A percentile compares a stretch with the other conserved stretches of the same genome.
Conservation (phyloP, 768 basidiomycete species). For the Gymnopilus junonius region DNA sequence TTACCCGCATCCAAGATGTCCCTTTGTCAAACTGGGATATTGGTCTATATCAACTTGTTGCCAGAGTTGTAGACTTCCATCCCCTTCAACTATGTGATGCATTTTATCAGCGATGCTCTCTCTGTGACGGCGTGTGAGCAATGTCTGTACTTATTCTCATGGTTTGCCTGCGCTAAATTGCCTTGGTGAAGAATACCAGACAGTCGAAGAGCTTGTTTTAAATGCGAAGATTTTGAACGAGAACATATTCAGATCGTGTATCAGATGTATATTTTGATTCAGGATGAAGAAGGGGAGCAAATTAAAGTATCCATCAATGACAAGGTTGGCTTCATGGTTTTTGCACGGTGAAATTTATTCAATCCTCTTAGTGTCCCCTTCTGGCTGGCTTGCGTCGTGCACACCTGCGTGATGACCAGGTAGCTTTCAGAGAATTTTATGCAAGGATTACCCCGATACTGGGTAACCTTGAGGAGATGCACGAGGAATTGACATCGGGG, state of each 20-base stretch:
- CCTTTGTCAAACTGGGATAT: conserved; percentile 34
- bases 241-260: conserved; percentile 53
- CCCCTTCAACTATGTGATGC: conserved; percentile 55
- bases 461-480: conserved; percentile 49
- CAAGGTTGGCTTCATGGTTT: conserved; percentile 33
- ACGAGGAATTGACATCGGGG: conserved; percentile 25
- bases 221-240: conserved; percentile 57
- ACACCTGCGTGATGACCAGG: conserved; percentile 45
- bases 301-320: conserved; percentile 55
- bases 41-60: conserved; percentile 46
- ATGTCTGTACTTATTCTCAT: not conserved
- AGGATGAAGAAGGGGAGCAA: conserved; percentile 49
- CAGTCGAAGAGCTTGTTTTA: conserved; percentile 47
- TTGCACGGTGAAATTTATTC: not conserved
- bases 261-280: conserved; percentile 51
- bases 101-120: conserved; percentile 51
- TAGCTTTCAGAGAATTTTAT: conserved; percentile 40
- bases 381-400: conserved; percentile 48
- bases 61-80: conserved; percentile 58
- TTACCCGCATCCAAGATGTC: conserved; percentile 43
- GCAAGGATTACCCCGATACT: conserved; percentile 48
- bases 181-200: conserved; percentile 44
- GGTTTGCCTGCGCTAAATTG: not conserved
- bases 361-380: conserved; percentile 40
- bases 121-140: conserved; percentile 55